phyloP scores from a whole-genome alignment of 148 eudicot genomes.

The Limonium bicolor region DNA sequence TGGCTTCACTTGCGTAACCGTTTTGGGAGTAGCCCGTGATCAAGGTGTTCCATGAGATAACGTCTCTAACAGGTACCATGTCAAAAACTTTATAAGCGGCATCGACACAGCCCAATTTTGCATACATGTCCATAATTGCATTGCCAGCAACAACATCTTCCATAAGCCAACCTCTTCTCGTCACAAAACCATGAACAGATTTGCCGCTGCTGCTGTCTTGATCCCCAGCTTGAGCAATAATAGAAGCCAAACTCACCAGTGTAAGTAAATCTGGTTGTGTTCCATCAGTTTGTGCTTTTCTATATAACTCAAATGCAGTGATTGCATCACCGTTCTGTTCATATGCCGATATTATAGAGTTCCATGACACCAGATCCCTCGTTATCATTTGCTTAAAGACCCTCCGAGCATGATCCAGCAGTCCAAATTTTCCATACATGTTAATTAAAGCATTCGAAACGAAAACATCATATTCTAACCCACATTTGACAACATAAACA shows the following conservation, averaged over 20 bases:
- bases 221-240: slow-evolving; percentile 37
- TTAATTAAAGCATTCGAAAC: slow-evolving; percentile 64
- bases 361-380: slow-evolving; percentile 65
- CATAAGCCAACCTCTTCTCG: slow-evolving; percentile 37
- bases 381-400: slow-evolving; percentile 32
- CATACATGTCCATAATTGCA: slow-evolving; percentile 65
- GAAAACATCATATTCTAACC: slow-evolving; percentile 42
- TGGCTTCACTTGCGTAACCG: slow-evolving; percentile 59
- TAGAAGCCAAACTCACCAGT: slow-evolving; percentile 55
- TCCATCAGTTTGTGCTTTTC: slow-evolving; percentile 27
- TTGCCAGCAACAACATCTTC: slow-evolving; percentile 38
- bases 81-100: slow-evolving; percentile 35
- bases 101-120: slow-evolving; percentile 43
- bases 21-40: slow-evolving; percentile 65
- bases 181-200: slow-evolving; percentile 43
- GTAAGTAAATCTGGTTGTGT: slow-evolving; percentile 46
- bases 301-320: slow-evolving; percentile 20
- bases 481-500: slow-evolving; percentile 49
- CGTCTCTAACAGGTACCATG: slow-evolving; percentile 30
- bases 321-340: slow-evolving; percentile 43
- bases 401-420: slow-evolving; percentile 24
- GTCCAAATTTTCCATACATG: slow-evolving; percentile 54
- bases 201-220: slow-evolving; percentile 23
- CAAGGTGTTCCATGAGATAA: slow-evolving; percentile 69
- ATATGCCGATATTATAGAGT: slow-evolving; percentile 55